Percentiles rank a stretch among this genome's conserved stretches.
These are phyloP conservation scores for Cyberlindnera euphorbiiphila DNA, from an alignment of 805 yeast genomes.

Conservation along the genomic window DNA sequence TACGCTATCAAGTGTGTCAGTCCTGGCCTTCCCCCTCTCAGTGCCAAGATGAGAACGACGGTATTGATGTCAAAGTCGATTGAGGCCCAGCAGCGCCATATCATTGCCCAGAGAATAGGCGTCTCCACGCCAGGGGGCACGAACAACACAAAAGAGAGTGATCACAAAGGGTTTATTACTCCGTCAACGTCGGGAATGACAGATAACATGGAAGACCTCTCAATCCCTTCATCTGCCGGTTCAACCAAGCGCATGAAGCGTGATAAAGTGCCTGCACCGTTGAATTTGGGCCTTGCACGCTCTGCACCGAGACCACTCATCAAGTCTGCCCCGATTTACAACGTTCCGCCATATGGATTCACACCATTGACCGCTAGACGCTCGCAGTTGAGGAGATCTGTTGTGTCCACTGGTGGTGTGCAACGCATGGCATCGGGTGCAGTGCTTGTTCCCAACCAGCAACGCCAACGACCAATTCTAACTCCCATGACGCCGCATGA, in stretches of 20 bases:
- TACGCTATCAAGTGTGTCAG: constrained; percentile 28
- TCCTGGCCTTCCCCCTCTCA: constrained; percentile 28
- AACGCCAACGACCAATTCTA: constrained; percentile 17
- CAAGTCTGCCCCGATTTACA: constrained; percentile 33
- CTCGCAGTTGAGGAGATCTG: constrained; percentile 12
- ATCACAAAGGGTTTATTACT: constrained; percentile 2
- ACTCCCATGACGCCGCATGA: constrained; percentile 19
- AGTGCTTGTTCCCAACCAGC: constrained; percentile 3
- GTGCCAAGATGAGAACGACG: constrained; percentile 28
- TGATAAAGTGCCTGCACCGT: constrained; percentile 29
- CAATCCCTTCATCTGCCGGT: constrained; percentile 22
- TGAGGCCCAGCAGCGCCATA: constrained; percentile 28
- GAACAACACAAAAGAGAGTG: background rate
- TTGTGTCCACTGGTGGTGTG: background rate
- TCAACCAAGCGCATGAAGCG: constrained; percentile 28
- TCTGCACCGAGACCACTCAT: constrained; percentile 25
- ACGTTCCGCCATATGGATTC: constrained; percentile 12
- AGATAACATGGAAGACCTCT: constrained; percentile 14
- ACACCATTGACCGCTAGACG: constrained; percentile 18
- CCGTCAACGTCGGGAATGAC: constrained; percentile 20
- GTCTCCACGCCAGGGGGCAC: constrained; percentile 13
- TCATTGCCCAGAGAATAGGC: constrained; percentile 25
- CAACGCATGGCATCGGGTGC: constrained; percentile 7
- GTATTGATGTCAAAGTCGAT: constrained; percentile 25
- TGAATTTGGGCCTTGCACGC: constrained; percentile 21